phyloP scores from a whole-genome alignment of 768 basidiomycete genomes.

The Pleurotus cornucopiae region DNA sequence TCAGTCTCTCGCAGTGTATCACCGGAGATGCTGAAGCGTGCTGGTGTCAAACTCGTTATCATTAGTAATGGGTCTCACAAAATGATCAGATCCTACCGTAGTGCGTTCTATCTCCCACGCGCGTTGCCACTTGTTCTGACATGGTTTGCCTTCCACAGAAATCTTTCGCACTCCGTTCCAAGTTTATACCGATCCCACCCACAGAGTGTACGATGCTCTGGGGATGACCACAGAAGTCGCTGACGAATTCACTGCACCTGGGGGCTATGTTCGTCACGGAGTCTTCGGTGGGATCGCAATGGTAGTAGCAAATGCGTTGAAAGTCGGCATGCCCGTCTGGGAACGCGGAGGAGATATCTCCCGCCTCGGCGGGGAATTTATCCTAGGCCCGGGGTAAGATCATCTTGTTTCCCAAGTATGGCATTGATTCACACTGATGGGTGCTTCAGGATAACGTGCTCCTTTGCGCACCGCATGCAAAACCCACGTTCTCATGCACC shows the following conservation, averaged over 20 bases:
- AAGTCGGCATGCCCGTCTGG: conserved; percentile 55
- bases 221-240: conserved; percentile 41
- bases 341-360: conserved; percentile 52
- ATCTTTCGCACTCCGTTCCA: conserved; percentile 59
- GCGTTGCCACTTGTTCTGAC: neutral
- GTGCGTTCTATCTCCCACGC: conserved; percentile 9
- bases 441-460: conserved; percentile 10
- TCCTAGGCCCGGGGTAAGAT: conserved; percentile 56
- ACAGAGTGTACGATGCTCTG: conserved; percentile 51
- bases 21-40: conserved; percentile 39
- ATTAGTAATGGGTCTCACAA: conserved; percentile 62
- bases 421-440: conserved; percentile 2
- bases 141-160: conserved; percentile 26
- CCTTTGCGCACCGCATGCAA: conserved; percentile 12
- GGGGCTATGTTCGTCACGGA: conserved; percentile 49
- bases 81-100: conserved; percentile 59
- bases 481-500: conserved; percentile 6
- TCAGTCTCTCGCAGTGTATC: conserved; percentile 50
- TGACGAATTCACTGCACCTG: conserved; percentile 19
- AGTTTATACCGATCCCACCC: conserved; percentile 62
- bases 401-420: neutral
- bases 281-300: conserved; percentile 47
- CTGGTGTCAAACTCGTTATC: conserved; percentile 53
- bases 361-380: conserved; percentile 73
- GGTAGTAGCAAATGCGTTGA: conserved; percentile 50